These are phyloP conservation scores for Silene latifolia DNA, from an alignment of 148 eudicot species.

Conservation along the genomic window DNA sequence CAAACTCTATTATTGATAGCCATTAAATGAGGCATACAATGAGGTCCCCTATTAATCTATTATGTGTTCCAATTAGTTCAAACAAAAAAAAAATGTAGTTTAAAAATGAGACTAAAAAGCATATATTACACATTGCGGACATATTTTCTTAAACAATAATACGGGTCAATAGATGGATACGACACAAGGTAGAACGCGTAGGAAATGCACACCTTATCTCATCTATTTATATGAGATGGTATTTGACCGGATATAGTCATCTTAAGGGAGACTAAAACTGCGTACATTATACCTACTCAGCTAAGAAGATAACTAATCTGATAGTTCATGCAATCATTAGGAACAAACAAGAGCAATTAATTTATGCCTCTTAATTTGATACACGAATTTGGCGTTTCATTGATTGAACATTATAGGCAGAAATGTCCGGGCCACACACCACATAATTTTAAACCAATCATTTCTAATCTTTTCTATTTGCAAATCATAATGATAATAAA, in stretches of 20 bases:
- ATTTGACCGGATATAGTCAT: no score
- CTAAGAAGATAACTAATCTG: neutral
- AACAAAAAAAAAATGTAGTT: neutral
- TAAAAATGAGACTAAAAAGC: neutral
- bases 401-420: slow-evolving; percentile 15
- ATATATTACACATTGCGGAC: neutral
- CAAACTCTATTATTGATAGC: neutral
- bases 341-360: slow-evolving; percentile 12
- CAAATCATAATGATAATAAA: slow-evolving; percentile 9
- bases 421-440: slow-evolving; percentile 2
- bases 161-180: no score
- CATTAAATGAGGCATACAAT: neutral
- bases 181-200: no score
- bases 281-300: neutral
- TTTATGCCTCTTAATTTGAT: slow-evolving; percentile 13
- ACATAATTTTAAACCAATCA: slow-evolving; percentile 3
- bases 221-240: no score
- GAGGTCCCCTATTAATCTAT: neutral
- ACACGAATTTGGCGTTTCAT: slow-evolving; percentile 18
- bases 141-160: no score
- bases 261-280: no score
- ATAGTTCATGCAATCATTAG: neutral
- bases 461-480: neutral
- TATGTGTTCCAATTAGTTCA: neutral
- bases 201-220: no score